These are phyloP conservation scores for Raphanus raphanistrum DNA, from an alignment of 345 rosid genomes.

Conservation along the genomic window DNA sequence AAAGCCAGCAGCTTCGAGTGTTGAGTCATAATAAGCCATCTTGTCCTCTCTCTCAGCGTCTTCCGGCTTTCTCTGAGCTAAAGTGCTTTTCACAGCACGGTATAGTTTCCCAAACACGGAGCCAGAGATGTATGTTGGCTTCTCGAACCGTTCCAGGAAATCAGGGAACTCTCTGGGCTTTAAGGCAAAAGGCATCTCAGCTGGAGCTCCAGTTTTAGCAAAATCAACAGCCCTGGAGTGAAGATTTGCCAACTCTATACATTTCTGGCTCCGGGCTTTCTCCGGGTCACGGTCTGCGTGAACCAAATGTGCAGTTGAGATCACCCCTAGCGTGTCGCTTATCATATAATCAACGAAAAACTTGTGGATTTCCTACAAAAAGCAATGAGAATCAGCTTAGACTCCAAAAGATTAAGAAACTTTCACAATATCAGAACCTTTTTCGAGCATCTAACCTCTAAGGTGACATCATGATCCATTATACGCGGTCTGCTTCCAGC, in stretches of 20 bases:
- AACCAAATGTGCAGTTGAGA: conserved; percentile 88
- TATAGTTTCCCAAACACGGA: conserved; percentile 81
- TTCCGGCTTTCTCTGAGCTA: conserved; percentile 30
- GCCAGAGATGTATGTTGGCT: conserved; percentile 56
- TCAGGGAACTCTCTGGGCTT: conserved; percentile 90
- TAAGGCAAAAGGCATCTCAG: conserved; percentile 78
- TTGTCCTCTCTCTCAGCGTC: conserved; percentile 45
- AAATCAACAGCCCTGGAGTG: conserved; percentile 97
- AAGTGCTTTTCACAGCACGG: conserved; percentile 49
- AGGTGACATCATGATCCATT: conserved; percentile 86
- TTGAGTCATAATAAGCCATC: conserved; percentile 57
- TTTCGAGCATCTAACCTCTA: conserved; percentile 52
- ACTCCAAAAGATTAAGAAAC: conserved; percentile 13
- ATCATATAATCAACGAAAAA: conserved; percentile 90
- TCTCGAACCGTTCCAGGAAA: conserved; percentile 77
- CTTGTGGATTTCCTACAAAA: conserved; percentile 74
- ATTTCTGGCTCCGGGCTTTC: conserved; percentile 67
- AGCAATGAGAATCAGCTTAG: conserved; percentile 16
- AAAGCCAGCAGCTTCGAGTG: conserved; percentile 72
- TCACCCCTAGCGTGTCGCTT: conserved; percentile 82
- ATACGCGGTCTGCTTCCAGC: conserved; percentile 66
- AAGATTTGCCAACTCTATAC: conserved; percentile 76
- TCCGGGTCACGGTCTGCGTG: conserved; percentile 83
- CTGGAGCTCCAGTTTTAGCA: conserved; percentile 92
- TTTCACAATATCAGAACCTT: neutral